Percentiles rank a stretch among this genome's conserved stretches.
phyloP scores from a whole-genome alignment of 176 grass and related monocot genomes.

The Cymbopogon citratus region DNA sequence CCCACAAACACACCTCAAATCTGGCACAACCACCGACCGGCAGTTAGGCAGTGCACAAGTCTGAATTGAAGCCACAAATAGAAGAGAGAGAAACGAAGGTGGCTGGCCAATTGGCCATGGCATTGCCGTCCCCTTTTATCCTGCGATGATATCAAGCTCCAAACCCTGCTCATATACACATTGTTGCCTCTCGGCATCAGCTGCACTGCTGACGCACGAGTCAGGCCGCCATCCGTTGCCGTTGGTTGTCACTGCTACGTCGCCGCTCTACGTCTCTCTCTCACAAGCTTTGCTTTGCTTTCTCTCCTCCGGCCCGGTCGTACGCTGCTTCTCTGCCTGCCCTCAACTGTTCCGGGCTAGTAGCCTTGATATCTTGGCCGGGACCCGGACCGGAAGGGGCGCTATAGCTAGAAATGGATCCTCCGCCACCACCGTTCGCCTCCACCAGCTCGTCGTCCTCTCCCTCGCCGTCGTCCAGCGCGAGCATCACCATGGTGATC shows the following conservation, averaged over 20 bases:
- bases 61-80: not conserved
- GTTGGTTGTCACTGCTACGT: not conserved
- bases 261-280: conserved; percentile 40
- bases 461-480: conserved; percentile 13
- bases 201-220: not conserved
- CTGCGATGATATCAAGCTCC: not conserved
- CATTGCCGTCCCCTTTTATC: not conserved
- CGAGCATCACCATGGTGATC: conserved; percentile 61
- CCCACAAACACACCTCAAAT: not conserved
- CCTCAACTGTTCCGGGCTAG: conserved; percentile 13
- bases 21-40: not conserved
- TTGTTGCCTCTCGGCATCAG: not conserved
- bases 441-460: not conserved
- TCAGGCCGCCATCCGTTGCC: not conserved
- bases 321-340: not conserved
- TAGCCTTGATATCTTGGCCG: not conserved
- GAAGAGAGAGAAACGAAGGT: not conserved
- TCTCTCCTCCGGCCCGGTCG: not conserved
- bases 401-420: conserved; percentile 36
- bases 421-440: conserved; percentile 13
- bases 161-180: not conserved
- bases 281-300: conserved; percentile 14
- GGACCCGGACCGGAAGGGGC: not conserved
- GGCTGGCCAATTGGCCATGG: not conserved
- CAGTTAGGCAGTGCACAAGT: not conserved